These are phyloP conservation scores for Pyrenochaeta sp. DNA, from an alignment of 2,329 filamentous ascomycete species.

Conservation along the genomic window DNA sequence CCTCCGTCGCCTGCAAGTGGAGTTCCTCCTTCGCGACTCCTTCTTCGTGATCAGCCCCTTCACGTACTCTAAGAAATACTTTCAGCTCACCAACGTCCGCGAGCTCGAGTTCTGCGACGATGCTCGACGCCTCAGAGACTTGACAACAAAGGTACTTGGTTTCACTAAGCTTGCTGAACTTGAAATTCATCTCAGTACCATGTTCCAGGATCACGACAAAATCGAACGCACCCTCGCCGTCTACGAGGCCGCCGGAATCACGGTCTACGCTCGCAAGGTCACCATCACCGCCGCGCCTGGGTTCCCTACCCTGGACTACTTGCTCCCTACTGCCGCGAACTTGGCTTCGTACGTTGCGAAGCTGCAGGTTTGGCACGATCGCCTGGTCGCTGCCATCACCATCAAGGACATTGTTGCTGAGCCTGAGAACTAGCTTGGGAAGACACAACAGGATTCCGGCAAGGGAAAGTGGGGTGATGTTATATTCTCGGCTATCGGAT, in stretches of 20 bases:
- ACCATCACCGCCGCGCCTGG: neutral
- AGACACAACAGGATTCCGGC: too few species aligned
- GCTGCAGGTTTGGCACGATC: too few species aligned
- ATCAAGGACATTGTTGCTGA: too few species aligned
- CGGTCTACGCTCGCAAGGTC: slow-evolving; percentile 12
- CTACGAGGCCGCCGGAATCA: slow-evolving; percentile 9
- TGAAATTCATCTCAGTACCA: slow-evolving; percentile 10
- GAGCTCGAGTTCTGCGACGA: slow-evolving; percentile 17
- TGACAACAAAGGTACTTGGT: slow-evolving; percentile 9
- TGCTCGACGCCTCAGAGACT: slow-evolving; percentile 12
- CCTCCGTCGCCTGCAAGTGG: slow-evolving; percentile 9
- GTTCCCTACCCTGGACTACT: too few species aligned
- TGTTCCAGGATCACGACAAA: slow-evolving; percentile 4
- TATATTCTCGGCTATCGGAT: too few species aligned
- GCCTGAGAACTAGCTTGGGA: too few species aligned
- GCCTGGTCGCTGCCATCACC: too few species aligned
- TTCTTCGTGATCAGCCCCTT: slow-evolving; percentile 5
- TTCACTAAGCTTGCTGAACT: slow-evolving; percentile 11
- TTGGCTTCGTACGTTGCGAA: too few species aligned
- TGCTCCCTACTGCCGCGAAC: too few species aligned
- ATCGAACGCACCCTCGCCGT: slow-evolving; percentile 2
- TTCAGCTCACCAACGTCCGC: neutral
- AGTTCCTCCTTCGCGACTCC: neutral
- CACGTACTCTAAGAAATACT: slow-evolving; percentile 7
- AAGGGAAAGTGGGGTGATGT: too few species aligned